Base-by-base conservation (phyloP, 2,329 filamentous ascomycete genomes). In the Coleophoma eucalyptorum region DNA sequence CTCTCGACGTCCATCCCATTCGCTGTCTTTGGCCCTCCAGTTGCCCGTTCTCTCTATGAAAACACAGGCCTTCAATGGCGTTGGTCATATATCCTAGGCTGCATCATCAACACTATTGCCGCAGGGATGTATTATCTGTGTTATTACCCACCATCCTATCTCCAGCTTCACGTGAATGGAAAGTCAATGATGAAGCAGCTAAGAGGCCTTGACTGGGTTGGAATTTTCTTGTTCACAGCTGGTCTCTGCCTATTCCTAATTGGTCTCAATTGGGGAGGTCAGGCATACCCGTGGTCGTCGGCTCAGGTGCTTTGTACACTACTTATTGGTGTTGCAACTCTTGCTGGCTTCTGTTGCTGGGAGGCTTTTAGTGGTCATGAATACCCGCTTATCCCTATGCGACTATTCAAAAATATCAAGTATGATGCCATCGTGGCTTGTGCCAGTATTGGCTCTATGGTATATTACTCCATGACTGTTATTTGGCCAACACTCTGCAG, bases 11-110 rank as follows among this genome's bases (percentile, higher is more conserved):
- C 67, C 20, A 55, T 71, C 21, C 69, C 70, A 10, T 72, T 70
- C 51, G 69, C 71, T 42, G 65, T 70, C 26, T 72, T 73, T 50
- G 76, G 74, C 0, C 72, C 73, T n/a, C 62, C 76, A 35, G 73
- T 79, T 48, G 74, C 74, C 2, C 65, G 71, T 16, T 61, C 65
- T 4, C 67, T 78, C 35, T 70, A 74, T 50, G 50, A 66, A 31
- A 66, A 73, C 46, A 77, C 75, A 1, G 59, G 54, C 3, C 58
- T 67, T 3, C 62, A 65, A 18, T 80, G 76, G 76, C 67, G 77
- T 38, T 77, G 75, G 73, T 70, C 64, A 50, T 80, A 74, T 59
- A 78, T 74, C 55, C 57, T 79, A 4, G 71, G 70, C 50, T 72
- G 74, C 56, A 73, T 76, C 48, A 64, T 73, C 49, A 68, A 65